Evolutionary conservation across 2,329 filamentous ascomycete genomes (phyloP).

Genomic region (Nemania sp.): DNA sequence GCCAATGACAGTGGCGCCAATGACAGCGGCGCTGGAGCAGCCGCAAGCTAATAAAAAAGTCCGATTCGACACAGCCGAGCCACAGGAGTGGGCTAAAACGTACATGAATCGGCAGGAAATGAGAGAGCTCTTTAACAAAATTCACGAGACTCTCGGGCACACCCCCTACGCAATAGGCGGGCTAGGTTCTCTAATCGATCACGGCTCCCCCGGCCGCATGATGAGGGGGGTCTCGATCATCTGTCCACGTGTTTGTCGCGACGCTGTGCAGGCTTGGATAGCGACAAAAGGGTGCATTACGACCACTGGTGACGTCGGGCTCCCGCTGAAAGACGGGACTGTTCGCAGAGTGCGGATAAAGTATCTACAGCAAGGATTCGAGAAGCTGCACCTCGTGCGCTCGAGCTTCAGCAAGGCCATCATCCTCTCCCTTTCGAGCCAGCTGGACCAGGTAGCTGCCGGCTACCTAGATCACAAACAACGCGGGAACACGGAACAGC

Average conservation of each 20-base stretch:
- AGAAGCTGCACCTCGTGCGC: constrained; percentile 32
- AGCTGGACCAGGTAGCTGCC: constrained; percentile 37
- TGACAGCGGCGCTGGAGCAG: not conserved
- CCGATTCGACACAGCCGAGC: not conserved
- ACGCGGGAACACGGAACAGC: constrained; percentile 14
- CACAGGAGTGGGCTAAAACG: constrained; percentile 23
- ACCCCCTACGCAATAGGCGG: constrained; percentile 54
- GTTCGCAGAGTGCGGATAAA: constrained; percentile 45
- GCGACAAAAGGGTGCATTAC: constrained; percentile 42
- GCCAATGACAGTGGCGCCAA: not conserved
- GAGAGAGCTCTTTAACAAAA: constrained; percentile 44
- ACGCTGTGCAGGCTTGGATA: constrained; percentile 50
- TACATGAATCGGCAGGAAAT: constrained; percentile 41
- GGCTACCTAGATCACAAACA: constrained; percentile 29
- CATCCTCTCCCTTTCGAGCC: constrained; percentile 33
- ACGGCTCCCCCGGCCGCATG: constrained; percentile 44
- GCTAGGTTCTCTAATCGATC: constrained; percentile 49
- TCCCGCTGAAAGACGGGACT: constrained; percentile 46
- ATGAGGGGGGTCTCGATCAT: constrained; percentile 47
- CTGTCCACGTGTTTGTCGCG: constrained; percentile 44
- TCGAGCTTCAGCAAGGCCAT: constrained; percentile 27
- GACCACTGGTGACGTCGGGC: constrained; percentile 48
- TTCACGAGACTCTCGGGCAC: constrained; percentile 48
- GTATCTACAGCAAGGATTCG: constrained; percentile 43
- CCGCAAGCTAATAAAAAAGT: not conserved